These are phyloP conservation scores for Botryotinia globosa DNA, from an alignment of 2,329 filamentous ascomycete species.

Conservation along the genomic window DNA sequence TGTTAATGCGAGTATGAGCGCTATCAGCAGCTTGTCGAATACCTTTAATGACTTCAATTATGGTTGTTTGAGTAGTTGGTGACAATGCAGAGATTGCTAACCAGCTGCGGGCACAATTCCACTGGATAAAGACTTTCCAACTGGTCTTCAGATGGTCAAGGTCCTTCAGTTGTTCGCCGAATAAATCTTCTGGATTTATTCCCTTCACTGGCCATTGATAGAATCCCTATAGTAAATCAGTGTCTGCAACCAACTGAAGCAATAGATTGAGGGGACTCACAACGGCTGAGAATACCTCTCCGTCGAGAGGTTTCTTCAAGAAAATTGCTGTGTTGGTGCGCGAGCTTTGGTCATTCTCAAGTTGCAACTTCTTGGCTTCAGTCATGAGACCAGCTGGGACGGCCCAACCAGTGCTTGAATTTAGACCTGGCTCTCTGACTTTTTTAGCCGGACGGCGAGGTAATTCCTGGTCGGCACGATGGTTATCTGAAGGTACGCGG, in stretches of 20 bases:
- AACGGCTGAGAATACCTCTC: slow-evolving; percentile 1
- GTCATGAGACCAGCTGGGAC: slow-evolving; percentile 5
- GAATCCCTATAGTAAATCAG: slow-evolving; percentile 22
- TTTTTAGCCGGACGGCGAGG: neutral
- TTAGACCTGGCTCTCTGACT: neutral
- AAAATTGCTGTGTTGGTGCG: neutral
- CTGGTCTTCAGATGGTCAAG: slow-evolving; percentile 27
- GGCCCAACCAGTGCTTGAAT: slow-evolving; percentile 12
- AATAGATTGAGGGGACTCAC: neutral
- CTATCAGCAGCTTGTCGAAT: slow-evolving; percentile 30
- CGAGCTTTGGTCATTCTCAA: neutral
- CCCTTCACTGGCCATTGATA: slow-evolving; percentile 31
- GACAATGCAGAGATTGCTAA: slow-evolving; percentile 23
- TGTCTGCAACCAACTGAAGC: neutral
- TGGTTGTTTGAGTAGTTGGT: neutral
- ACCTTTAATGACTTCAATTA: slow-evolving; percentile 25
- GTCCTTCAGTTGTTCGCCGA: slow-evolving; percentile 28
- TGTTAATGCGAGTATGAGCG: slow-evolving; percentile 25
- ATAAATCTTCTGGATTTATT: slow-evolving; percentile 21
- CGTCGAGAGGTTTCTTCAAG: neutral
- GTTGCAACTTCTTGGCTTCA: neutral
- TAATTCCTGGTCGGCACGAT: neutral
- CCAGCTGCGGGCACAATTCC: slow-evolving; percentile 20
- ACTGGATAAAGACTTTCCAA: slow-evolving; percentile 29
- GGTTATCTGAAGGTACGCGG: neutral